Evolutionary conservation across 805 yeast genomes (phyloP), one percentile per base, ranked within the genome.

Genomic region (Metschnikowia lachancei): DNA sequence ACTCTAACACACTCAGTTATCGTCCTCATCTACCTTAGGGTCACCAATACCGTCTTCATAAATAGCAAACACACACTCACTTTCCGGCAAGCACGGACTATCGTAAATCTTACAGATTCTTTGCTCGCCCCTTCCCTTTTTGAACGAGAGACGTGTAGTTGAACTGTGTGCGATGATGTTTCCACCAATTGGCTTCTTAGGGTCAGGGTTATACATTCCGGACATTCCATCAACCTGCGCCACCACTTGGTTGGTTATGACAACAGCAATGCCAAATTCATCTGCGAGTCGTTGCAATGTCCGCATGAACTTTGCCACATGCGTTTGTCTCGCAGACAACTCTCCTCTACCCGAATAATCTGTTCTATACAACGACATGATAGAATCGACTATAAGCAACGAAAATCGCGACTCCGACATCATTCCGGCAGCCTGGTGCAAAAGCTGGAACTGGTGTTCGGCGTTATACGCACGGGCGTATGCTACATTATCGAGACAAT

Each of bases 181-280:
- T 58, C 99, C 99, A 51, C 99, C 99, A 56, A 94, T 92, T 14
- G 99, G 99, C 65, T 94, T 94, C 66, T 94, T 94, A 13, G 98
- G 97, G 65, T 94, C 99, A 1, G 97, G 96, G 57, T 91, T 90
- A 65, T 83, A 91, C 72, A 81, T 70, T 22, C 80, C 76, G 35
- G 81, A 81, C 60, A 95, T 95, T 1, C 92, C 94, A 61, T 94
- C 99, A 16, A 94, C 99, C 66, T 91, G 97, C 3, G 98, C 97
- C 6, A 89, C 97, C 18, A 94, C 99, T 67, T 94, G 99, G 68
- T 94, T 94, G 35, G 76, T 72, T 38, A 94, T 89, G 6, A 94
- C 90, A 9, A 92, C 96, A 0, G 98, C 99, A 47, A 94, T 89
- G 38, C 99, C 99, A 67, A 87, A 94, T 70, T 92, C 98, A 66